Evolutionary conservation across 75 land plant species (phyloP).

Genomic region (Isoetes taiwanensis): DNA sequence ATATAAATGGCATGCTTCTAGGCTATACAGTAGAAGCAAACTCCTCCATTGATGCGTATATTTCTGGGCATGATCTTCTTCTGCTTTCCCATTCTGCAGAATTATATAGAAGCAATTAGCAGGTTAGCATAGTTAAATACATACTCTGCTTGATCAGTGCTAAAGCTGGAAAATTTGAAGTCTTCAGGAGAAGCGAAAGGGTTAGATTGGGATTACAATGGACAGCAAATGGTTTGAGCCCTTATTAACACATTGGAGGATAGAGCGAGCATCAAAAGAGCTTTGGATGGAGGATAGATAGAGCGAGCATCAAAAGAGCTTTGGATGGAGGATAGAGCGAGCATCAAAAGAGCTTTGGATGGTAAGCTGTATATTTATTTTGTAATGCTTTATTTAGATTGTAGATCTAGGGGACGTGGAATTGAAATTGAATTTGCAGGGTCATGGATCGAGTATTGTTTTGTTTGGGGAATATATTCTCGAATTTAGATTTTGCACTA

Average conservation of each 20-base stretch:
- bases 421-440: too few species aligned
- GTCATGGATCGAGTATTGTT: too few species aligned
- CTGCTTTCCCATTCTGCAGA: conserved; percentile 48
- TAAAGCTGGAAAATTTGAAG: too few species aligned
- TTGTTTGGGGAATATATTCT: too few species aligned
- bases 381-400: too few species aligned
- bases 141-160: too few species aligned
- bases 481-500: too few species aligned
- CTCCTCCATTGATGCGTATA: conserved; percentile 51
- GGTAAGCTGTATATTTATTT: too few species aligned
- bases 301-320: neutral
- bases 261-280: neutral
- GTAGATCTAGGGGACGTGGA: too few species aligned
- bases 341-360: conserved; percentile 6
- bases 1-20: too few species aligned
- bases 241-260: conserved; percentile 1
- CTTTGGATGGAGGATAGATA: conserved; percentile 9
- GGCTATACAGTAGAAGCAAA: too few species aligned
- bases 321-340: conserved; percentile 9
- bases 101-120: conserved; percentile 31
- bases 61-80: conserved; percentile 51
- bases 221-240: conserved; percentile 8
- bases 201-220: conserved; percentile 12
- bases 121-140: too few species aligned
- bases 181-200: neutral